Evolutionary conservation across 2,329 filamentous ascomycete genomes (phyloP), one percentile per base, ranked within the genome.

Genomic region (Bipolaris cookei): DNA sequence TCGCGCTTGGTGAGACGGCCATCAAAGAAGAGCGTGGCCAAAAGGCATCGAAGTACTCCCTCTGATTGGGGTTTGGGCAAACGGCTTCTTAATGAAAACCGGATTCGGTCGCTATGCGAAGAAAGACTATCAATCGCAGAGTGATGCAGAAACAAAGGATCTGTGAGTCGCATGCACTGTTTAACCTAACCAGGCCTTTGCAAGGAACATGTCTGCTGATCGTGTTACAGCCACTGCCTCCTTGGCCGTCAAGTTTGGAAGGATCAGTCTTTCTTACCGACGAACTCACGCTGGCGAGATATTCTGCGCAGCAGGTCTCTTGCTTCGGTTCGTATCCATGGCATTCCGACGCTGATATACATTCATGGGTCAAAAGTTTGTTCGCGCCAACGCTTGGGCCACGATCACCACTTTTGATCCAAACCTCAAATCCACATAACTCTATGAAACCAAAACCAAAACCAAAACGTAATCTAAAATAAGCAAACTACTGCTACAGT

Each of bases 111-210:
- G 70, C 5, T 74, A 73, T 28, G 39, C 62, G n/a, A 56, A 58
- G 14, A 20, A 8, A 3, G 13, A 32, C 4, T 69, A 69, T 34
- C 16, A 51, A 3, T 59, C 65, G 3, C 55, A 61, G 32, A n/a
- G n/a, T 5, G 70, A 74, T 38, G 69, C 68, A 2, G 70, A 74
- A 30, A 66, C 68, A 6, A 74, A 73, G 51, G 71, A 74, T 39
- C 51, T 74, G 68, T 70, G 54, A 62, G 68, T 64, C 14, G 3
- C 30, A 32, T 42, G 14, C 14, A 44, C 32, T 59, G 23, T 10
- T 4, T 10, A 3, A 6, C 3, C 6, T 13, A 41, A 11, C n/a
- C 3, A 30, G 28, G 10, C 28, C 10, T 30, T 30, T 30, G 28
- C 28, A 13, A 11, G 28, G 10, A 30, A 65, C 16, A 10, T 18